A percentile compares a stretch with the other conserved stretches of the same genome.
These are phyloP conservation scores for Debaryomycetaceae sp. DNA, from an alignment of 1,139 yeast genomes.

Conservation along the genomic window DNA sequence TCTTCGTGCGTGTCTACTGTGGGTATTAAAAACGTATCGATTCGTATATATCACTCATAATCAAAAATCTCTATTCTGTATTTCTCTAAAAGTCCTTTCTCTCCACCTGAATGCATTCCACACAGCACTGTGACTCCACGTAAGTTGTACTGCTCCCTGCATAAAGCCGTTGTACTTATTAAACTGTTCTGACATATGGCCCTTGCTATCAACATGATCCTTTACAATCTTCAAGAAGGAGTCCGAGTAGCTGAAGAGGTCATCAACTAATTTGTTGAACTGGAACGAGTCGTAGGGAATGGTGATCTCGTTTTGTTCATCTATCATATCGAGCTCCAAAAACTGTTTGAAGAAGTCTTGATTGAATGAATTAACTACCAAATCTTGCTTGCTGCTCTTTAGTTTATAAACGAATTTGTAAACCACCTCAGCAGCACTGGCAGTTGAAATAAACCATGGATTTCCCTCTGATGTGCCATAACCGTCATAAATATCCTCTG, in stretches of 20 bases:
- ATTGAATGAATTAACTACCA: conserved; percentile 22
- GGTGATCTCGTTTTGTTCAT: conserved; percentile 22
- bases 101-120: conserved; percentile 73
- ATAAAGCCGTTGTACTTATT: conserved; percentile 75
- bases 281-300: conserved; percentile 44
- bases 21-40: background rate
- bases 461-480: conserved; percentile 72
- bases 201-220: conserved; percentile 69
- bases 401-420: conserved; percentile 33
- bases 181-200: conserved; percentile 86
- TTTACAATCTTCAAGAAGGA: conserved; percentile 70
- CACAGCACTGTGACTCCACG: conserved; percentile 89
- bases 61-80: background rate
- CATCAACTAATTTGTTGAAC: conserved; percentile 41
- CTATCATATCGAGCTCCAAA: conserved; percentile 31
- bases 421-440: conserved; percentile 68
- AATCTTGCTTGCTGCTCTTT: conserved; percentile 18
- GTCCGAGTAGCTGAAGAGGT: conserved; percentile 62
- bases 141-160: conserved; percentile 83
- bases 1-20: too few species aligned
- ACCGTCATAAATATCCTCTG: conserved; percentile 91
- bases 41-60: background rate
- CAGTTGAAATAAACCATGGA: conserved; percentile 93
- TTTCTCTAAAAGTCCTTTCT: conserved; percentile 21
- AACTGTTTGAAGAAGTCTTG: conserved; percentile 30